Conservation (phyloP, 192 early-diverging fungal genomes). For the Diversispora epigaea region DNA sequence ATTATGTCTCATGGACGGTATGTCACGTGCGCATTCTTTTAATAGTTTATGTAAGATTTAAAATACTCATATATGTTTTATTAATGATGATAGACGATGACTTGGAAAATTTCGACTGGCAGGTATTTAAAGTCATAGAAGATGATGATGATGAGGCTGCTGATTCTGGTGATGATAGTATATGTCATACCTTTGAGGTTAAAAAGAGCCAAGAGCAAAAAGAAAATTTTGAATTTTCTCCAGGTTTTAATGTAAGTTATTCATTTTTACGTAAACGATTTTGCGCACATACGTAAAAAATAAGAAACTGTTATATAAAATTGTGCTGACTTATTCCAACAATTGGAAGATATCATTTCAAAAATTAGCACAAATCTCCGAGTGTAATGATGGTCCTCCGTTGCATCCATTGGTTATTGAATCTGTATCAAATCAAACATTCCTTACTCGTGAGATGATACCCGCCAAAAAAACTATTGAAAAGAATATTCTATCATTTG, state of each 20-base stretch:
- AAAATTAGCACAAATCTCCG: background rate
- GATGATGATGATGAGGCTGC: background rate
- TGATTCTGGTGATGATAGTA: background rate
- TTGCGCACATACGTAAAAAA: background rate
- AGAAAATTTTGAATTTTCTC: constrained; percentile 17
- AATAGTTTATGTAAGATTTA: background rate
- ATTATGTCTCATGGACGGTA: constrained; percentile 18
- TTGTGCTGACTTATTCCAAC: background rate
- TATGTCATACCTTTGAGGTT: constrained; percentile 22
- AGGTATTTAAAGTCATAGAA: background rate
- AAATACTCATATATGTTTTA: background rate
- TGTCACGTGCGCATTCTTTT: background rate
- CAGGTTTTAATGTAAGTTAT: constrained; percentile 1
- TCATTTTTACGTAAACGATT: too few relatives aligned
- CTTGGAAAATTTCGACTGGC: constrained; percentile 17
- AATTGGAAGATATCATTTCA: background rate
- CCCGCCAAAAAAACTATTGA: background rate
- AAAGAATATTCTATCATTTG: background rate
- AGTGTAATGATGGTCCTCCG: background rate
- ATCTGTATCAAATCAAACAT: constrained; percentile 23
- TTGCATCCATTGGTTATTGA: constrained; percentile 10
- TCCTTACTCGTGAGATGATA: constrained; percentile 12
- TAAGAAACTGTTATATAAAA: background rate
- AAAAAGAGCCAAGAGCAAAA: constrained; percentile 26
- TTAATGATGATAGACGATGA: background rate